Evolutionary conservation across 2,329 filamentous ascomycete genomes (phyloP).

Genomic region (Zelopaecilomyces penicillatus): DNA sequence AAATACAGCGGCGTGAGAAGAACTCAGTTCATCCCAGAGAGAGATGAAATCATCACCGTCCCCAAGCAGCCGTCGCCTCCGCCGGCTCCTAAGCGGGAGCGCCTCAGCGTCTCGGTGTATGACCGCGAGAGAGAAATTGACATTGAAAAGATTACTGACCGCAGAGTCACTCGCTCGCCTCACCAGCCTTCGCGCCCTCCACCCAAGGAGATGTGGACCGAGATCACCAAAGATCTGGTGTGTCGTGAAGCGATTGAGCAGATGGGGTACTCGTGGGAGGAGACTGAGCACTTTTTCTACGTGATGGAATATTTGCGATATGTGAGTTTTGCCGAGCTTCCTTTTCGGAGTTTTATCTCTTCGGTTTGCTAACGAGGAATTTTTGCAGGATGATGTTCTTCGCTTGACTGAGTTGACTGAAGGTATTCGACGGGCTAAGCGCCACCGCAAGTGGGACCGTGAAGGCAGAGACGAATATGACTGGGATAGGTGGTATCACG

Average conservation of each 20-base stretch:
- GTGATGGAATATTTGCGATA: constrained; percentile 83
- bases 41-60: constrained; percentile 36
- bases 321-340: constrained; percentile 46
- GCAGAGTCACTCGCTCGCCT: constrained; percentile 31
- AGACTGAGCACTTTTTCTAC: constrained; percentile 85
- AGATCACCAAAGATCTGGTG: constrained; percentile 90
- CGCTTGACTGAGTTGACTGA: constrained; percentile 77
- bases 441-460: constrained; percentile 53
- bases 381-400: constrained; percentile 72
- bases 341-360: too few species aligned
- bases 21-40: constrained; percentile 64
- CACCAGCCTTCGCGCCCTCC: constrained; percentile 31
- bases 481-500: constrained; percentile 26
- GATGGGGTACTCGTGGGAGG: constrained; percentile 79
- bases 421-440: constrained; percentile 61
- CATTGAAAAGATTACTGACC: constrained; percentile 48
- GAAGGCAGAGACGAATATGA: constrained; percentile 45
- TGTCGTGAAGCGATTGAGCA: constrained; percentile 78
- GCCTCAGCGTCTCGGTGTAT: constrained; percentile 38
- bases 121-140: constrained; percentile 42
- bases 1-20: constrained; percentile 70
- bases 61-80: constrained; percentile 17
- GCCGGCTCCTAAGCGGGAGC: constrained; percentile 23
- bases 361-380: constrained; percentile 21
- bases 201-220: constrained; percentile 77